A percentile compares a stretch with the other conserved stretches of the same genome.
phyloP scores from a whole-genome alignment of 495 filamentous ascomycete species.

The Cairneyella variabilis region DNA sequence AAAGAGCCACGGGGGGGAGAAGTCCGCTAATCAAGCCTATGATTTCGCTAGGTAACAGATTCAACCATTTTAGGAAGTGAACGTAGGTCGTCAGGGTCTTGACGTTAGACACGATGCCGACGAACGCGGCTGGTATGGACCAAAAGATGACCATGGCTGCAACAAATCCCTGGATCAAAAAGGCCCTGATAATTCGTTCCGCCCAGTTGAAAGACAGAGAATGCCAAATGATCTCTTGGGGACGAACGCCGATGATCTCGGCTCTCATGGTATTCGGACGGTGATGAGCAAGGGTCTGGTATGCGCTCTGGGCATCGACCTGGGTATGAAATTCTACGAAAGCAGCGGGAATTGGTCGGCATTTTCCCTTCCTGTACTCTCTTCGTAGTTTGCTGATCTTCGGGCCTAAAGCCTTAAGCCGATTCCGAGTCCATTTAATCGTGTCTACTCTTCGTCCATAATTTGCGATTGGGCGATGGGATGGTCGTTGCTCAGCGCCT shows the following conservation, averaged over 20 bases:
- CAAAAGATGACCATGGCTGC: conserved; percentile 84
- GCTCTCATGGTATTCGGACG: conserved; percentile 85
- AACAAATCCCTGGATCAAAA: conserved; percentile 68
- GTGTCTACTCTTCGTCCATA: conserved; percentile 93
- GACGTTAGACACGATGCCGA: conserved; percentile 88
- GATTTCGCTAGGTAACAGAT: conserved; percentile 63
- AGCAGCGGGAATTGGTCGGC: conserved; percentile 64
- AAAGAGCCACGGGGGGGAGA: conserved; percentile 72
- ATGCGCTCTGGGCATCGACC: conserved; percentile 78
- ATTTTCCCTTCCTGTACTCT: conserved; percentile 66
- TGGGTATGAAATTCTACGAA: conserved; percentile 88
- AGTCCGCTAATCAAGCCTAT: conserved; percentile 81
- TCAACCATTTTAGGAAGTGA: conserved; percentile 54
- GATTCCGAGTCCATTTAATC: conserved; percentile 85
- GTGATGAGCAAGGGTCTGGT: conserved; percentile 83
- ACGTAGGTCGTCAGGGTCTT: conserved; percentile 50
- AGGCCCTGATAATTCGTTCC: conserved; percentile 71
- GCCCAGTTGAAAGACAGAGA: conserved; percentile 86
- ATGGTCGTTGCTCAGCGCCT: conserved; percentile 72
- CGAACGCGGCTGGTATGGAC: conserved; percentile 84
- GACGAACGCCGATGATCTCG: conserved; percentile 79
- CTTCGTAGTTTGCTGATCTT: conserved; percentile 72
- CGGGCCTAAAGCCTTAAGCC: conserved; percentile 77
- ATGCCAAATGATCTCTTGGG: conserved; percentile 82
- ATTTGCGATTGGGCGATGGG: conserved; percentile 68